Percentiles rank a stretch among this genome's conserved stretches.
Evolutionary conservation across 2,329 filamentous ascomycete species (phyloP).

Genomic region (Sphaerostilbella broomeana): DNA sequence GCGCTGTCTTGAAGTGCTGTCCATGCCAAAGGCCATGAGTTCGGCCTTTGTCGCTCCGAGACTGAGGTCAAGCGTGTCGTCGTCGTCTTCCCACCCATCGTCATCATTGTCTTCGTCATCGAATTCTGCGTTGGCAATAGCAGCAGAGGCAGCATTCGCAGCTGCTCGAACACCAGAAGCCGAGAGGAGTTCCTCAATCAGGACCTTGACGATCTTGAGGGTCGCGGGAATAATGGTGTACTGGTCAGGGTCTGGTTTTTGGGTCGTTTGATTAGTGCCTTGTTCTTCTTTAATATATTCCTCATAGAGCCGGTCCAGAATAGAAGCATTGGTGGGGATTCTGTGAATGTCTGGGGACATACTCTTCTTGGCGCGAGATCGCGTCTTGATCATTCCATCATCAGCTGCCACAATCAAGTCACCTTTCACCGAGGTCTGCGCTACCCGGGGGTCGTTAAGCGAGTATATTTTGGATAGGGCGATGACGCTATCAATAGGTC

Average conservation of each 20-base stretch:
- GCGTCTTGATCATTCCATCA: constrained; percentile 79
- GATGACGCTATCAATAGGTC: constrained; percentile 59
- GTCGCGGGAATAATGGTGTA: constrained; percentile 83
- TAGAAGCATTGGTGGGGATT: constrained; percentile 16
- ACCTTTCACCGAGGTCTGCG: constrained; percentile 79
- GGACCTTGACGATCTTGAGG: constrained; percentile 92
- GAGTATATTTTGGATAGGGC: constrained; percentile 87
- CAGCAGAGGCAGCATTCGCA: constrained; percentile 56
- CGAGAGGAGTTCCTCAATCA: constrained; percentile 84
- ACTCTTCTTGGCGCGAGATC: constrained; percentile 82
- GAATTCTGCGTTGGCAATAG: constrained; percentile 52
- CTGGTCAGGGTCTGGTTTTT: constrained; percentile 66
- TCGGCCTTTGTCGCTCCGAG: constrained; percentile 62
- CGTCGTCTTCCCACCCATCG: constrained; percentile 85
- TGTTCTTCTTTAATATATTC: constrained; percentile 16
- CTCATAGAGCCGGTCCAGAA: constrained; percentile 17
- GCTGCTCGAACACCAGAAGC: constrained; percentile 61
- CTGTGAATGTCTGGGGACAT: constrained; percentile 24
- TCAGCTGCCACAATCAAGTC: constrained; percentile 77
- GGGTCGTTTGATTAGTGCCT: constrained; percentile 22
- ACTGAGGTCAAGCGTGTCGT: constrained; percentile 69
- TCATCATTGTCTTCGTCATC: constrained; percentile 65
- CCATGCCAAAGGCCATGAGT: constrained; percentile 70
- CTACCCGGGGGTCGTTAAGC: constrained; percentile 73
- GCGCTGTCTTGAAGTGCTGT: constrained; percentile 54